phyloP scores from a whole-genome alignment of 495 filamentous ascomycete species.

The Aspergillus affinis region DNA sequence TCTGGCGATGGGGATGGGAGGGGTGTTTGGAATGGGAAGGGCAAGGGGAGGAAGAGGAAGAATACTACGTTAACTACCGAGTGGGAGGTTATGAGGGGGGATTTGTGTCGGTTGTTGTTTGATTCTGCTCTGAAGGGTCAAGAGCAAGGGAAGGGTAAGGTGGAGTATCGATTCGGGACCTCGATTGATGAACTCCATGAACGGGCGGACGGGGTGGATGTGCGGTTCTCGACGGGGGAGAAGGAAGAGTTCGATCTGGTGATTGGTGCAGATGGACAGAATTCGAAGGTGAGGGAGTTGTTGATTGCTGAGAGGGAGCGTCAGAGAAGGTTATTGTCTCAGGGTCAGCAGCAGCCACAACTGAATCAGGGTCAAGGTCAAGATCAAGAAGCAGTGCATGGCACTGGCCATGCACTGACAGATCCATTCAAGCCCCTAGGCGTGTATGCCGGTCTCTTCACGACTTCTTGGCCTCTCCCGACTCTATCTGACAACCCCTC shows the following conservation, averaged over 20 bases:
- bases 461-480: constrained; percentile 31
- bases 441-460: constrained; percentile 39
- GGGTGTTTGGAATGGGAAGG: constrained; percentile 11
- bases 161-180: constrained; percentile 24
- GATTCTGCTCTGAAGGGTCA: constrained; percentile 28
- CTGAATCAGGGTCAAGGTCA: too few species aligned
- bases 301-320: constrained; percentile 23
- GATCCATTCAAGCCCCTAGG: constrained; percentile 29
- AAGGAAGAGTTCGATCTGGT: constrained; percentile 45
- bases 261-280: constrained; percentile 50
- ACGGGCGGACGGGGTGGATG: constrained; percentile 22
- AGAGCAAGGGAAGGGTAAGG: constrained; percentile 24
- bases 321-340: too few species aligned
- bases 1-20: too few species aligned
- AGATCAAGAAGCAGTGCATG: too few species aligned
- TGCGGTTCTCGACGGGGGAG: constrained; percentile 36
- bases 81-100: constrained; percentile 49
- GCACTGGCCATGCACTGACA: background rate
- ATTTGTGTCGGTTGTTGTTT: constrained; percentile 36
- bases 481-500: too few species aligned
- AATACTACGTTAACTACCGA: constrained; percentile 38
- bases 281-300: constrained; percentile 40
- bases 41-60: background rate
- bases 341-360: too few species aligned
- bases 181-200: constrained; percentile 12